A percentile compares a stretch with the other conserved stretches of the same genome.
Evolutionary conservation across 352 stramenopile genomes (phyloP).

Genomic region (Pythium diclinum): DNA sequence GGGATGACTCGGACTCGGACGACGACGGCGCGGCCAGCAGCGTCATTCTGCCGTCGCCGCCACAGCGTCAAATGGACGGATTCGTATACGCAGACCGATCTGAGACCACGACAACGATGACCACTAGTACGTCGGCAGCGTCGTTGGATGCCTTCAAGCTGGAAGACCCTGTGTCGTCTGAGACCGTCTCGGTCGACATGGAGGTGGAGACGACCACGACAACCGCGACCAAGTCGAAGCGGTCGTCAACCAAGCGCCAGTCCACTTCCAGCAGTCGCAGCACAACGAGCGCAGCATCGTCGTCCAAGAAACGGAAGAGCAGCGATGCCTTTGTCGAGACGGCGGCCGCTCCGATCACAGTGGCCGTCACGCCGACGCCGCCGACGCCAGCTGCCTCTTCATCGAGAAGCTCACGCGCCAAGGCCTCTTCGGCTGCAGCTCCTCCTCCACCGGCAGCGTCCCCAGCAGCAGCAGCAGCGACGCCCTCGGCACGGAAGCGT

Average conservation of each 20-base stretch:
- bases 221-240: slow-evolving; percentile 14
- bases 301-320: slow-evolving; percentile 33
- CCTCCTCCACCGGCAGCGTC: slow-evolving; percentile 12
- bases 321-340: slow-evolving; percentile 16
- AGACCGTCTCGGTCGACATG: neutral
- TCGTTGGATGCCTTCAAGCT: neutral
- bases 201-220: slow-evolving; percentile 8
- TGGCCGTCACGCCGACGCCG: slow-evolving; percentile 2
- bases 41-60: slow-evolving; percentile 28
- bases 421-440: slow-evolving; percentile 11
- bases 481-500: slow-evolving; percentile 42
- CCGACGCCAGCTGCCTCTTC: slow-evolving; percentile 10
- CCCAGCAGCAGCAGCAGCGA: slow-evolving; percentile 22
- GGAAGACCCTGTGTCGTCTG: neutral
- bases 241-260: slow-evolving; percentile 2
- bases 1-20: slow-evolving; percentile 56
- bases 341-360: neutral
- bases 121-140: neutral
- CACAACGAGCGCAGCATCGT: neutral
- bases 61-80: slow-evolving; percentile 28
- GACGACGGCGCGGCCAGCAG: slow-evolving; percentile 37
- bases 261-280: slow-evolving; percentile 12
- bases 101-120: neutral
- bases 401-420: slow-evolving; percentile 4
- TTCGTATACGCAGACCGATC: slow-evolving; percentile 32